Evolutionary conservation across 805 yeast species (phyloP).

Genomic region (Komagataella kurtzmanii): DNA sequence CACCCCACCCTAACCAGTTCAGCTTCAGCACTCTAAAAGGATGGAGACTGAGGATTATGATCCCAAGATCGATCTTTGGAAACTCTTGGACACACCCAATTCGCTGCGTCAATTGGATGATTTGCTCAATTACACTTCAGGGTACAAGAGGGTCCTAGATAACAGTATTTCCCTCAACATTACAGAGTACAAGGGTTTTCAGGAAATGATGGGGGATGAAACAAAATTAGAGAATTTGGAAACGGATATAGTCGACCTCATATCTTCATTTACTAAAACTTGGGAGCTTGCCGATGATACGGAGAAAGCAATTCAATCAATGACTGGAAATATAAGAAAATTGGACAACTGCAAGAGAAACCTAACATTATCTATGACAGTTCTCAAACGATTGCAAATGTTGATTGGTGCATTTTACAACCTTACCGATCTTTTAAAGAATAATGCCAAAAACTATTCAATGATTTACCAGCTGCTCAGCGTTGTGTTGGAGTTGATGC

Average conservation of each 20-base stretch:
- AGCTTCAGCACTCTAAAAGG: neutral
- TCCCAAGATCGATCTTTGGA: slow-evolving; percentile 37
- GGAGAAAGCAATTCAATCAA: slow-evolving; percentile 44
- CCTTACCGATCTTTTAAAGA: slow-evolving; percentile 31
- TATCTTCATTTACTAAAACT: slow-evolving; percentile 31
- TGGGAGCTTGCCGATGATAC: slow-evolving; percentile 37
- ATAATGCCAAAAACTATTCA: slow-evolving; percentile 20
- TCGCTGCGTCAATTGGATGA: slow-evolving; percentile 36
- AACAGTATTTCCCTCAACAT: slow-evolving; percentile 25
- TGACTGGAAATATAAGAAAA: slow-evolving; percentile 67
- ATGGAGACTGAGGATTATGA: slow-evolving; percentile 30
- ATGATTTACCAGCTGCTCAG: slow-evolving; percentile 49
- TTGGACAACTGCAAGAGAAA: slow-evolving; percentile 79
- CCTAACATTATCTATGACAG: slow-evolving; percentile 72
- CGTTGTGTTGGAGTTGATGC: slow-evolving; percentile 62
- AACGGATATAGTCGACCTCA: slow-evolving; percentile 24
- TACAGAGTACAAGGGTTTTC: slow-evolving; percentile 16
- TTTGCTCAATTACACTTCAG: slow-evolving; percentile 32
- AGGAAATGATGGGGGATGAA: slow-evolving; percentile 9
- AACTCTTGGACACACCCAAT: slow-evolving; percentile 36
- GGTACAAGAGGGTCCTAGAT: slow-evolving; percentile 37
- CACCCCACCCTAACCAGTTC: neutral
- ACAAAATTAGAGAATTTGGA: slow-evolving; percentile 12
- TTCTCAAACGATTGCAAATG: slow-evolving; percentile 79
- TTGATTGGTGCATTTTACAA: slow-evolving; percentile 61